Evolutionary conservation across 768 basidiomycete genomes (phyloP), one percentile per base, ranked within the genome.

Genomic region (Tricholoma matsutake): DNA sequence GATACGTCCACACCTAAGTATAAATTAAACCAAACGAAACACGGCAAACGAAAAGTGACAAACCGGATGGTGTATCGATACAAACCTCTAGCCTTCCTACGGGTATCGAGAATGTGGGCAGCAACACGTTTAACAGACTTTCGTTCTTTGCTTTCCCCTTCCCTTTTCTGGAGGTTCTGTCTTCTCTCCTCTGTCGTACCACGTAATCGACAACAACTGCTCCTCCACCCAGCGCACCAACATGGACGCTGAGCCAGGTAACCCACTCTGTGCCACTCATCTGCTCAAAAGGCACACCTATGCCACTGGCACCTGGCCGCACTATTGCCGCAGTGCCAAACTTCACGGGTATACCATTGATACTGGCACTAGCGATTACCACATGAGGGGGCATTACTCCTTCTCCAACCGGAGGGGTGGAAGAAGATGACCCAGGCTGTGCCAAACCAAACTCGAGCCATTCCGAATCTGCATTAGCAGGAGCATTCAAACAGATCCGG

Each of bases 381-480:
- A 87, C 78, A 57, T 73, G 78, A 47, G 83, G 81, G 43, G 76
- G 73, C 32, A 64, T 64, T 35, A 41, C 60, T 51, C 68, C 65
- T 35, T 65, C 61, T 53, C 62, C 61, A 20, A 18, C 13, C 1
- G 25, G 47, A 53, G 55, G 57, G 11, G 63, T 57, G 25, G 71
- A 61, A 54, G 69, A 39, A 25, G 68, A 66, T 29, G 64, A 57
- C 43, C 63, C 63, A n/a, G 72, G 72, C 57, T 81, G 76, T 1
- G 85, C 85, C 54, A 92, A 75, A 28, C 89, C 89, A 66, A 92
- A 91, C 69, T 91, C 89, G 18, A 92, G 75, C 85, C 84, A 89
- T 55, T 87, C 88, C n/a, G 83, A 81, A 58, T 83, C 83, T n/a
- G 76, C 68, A 34, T 86, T 80, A 13, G 78, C 72, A 18, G 87